A percentile compares a stretch with the other conserved stretches of the same genome.
These are phyloP conservation scores for Schizothecium vesticola DNA, from an alignment of 495 filamentous ascomycete genomes.

Conservation along the genomic window DNA sequence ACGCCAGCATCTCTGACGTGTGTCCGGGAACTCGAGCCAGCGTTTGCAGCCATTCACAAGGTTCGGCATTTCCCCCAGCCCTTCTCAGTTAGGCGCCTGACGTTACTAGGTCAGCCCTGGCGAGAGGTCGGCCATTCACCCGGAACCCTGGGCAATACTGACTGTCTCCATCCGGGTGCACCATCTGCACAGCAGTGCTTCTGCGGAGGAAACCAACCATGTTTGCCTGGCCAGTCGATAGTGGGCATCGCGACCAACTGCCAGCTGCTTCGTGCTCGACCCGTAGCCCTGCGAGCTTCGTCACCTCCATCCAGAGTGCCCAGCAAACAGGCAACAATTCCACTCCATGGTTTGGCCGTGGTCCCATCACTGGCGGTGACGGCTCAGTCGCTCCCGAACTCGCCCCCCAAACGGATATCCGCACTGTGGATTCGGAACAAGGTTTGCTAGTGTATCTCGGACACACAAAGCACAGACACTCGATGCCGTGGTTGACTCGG, in stretches of 20 bases:
- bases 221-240: constrained; percentile 2
- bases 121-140: constrained; percentile 5
- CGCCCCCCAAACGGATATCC: constrained; percentile 1
- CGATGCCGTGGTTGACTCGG: constrained; percentile 6
- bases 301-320: neutral
- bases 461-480: neutral
- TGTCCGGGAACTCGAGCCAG: constrained; percentile 5
- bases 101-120: constrained; percentile 6
- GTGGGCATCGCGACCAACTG: constrained; percentile 3
- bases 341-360: neutral
- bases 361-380: neutral
- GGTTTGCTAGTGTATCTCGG: constrained; percentile 1
- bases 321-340: neutral
- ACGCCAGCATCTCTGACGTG: neutral
- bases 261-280: neutral
- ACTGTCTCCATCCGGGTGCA: neutral
- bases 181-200: constrained; percentile 1
- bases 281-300: neutral
- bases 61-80: neutral
- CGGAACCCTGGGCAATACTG: constrained; percentile 11
- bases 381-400: neutral
- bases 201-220: neutral
- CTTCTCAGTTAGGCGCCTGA: neutral
- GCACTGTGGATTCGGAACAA: constrained; percentile 1
- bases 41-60: neutral